These are phyloP conservation scores for Colletotrichum limetticola DNA, from an alignment of 2,329 filamentous ascomycete species.

Conservation along the genomic window DNA sequence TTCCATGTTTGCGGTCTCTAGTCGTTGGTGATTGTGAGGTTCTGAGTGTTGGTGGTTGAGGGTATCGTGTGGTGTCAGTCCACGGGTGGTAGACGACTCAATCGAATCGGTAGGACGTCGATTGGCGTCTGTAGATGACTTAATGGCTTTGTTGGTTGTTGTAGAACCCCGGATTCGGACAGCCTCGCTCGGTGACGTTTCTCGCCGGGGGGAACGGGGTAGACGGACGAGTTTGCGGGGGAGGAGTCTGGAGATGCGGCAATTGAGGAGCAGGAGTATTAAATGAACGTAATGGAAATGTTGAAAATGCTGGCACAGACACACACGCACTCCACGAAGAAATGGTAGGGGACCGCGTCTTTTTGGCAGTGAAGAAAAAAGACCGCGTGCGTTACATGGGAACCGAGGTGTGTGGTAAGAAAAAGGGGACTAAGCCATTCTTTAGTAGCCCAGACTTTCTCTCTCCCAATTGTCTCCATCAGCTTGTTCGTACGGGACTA, in stretches of 20 bases:
- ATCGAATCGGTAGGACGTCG: background rate
- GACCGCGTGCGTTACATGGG: background rate
- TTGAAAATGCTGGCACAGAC: background rate
- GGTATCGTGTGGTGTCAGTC: background rate
- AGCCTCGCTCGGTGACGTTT: background rate
- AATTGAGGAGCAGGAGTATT: background rate
- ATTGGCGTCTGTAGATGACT: background rate
- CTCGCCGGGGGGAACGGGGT: background rate
- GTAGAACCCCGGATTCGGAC: background rate
- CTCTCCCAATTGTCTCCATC: background rate
- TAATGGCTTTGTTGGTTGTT: background rate
- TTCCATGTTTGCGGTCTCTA: slow-evolving; percentile 16
- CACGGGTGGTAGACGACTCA: background rate
- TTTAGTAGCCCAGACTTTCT: slow-evolving; percentile 22
- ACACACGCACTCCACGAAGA: background rate
- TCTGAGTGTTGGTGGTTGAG: background rate
- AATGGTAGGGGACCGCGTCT: slow-evolving; percentile 15
- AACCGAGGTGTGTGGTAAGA: background rate
- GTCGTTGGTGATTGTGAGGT: background rate
- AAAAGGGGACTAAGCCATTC: slow-evolving; percentile 17
- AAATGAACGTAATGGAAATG: background rate
- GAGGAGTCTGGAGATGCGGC: background rate
- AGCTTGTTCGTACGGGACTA: background rate
- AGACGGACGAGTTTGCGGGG: background rate
- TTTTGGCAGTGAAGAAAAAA: background rate